These are phyloP conservation scores for Phialophora macrospora DNA, from an alignment of 2,329 filamentous ascomycete genomes.

Conservation along the genomic window DNA sequence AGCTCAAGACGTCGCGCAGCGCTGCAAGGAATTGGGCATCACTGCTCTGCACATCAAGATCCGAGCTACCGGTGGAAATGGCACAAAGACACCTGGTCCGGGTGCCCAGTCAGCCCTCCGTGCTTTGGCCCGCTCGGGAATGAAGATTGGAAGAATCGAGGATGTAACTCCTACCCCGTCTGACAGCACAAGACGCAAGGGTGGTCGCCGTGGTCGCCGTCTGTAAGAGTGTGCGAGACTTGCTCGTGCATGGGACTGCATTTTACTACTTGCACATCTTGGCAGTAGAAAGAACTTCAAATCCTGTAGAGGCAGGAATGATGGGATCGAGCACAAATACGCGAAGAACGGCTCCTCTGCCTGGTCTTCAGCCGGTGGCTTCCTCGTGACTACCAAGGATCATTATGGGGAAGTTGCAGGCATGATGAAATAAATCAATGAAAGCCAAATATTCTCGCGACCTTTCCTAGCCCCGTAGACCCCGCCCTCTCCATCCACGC, in stretches of 20 bases:
- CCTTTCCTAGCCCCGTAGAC: conserved; percentile 7
- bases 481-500: neutral
- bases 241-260: conserved; percentile 8
- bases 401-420: conserved; percentile 9
- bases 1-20: conserved; percentile 92
- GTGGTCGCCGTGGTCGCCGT: conserved; percentile 99
- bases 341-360: conserved; percentile 59
- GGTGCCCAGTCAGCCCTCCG: conserved; percentile 99
- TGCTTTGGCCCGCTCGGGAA: conserved; percentile 96
- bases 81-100: conserved; percentile 99
- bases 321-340: conserved; percentile 48
- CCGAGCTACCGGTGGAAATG: conserved; percentile 99
- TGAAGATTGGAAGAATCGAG: conserved; percentile 99
- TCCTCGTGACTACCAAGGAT: conserved; percentile 15
- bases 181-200: conserved; percentile 99
- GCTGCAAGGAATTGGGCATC: conserved; percentile 84
- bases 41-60: conserved; percentile 99
- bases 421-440: conserved; percentile 22
- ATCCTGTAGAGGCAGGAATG: neutral
- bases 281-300: neutral
- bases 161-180: conserved; percentile 99
- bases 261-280: neutral
- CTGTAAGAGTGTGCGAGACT: conserved; percentile 67
- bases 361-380: conserved; percentile 53
- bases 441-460: conserved; percentile 7